phyloP scores from a whole-genome alignment of 2,329 filamentous ascomycete genomes.

The Lithohypha guttulata region DNA sequence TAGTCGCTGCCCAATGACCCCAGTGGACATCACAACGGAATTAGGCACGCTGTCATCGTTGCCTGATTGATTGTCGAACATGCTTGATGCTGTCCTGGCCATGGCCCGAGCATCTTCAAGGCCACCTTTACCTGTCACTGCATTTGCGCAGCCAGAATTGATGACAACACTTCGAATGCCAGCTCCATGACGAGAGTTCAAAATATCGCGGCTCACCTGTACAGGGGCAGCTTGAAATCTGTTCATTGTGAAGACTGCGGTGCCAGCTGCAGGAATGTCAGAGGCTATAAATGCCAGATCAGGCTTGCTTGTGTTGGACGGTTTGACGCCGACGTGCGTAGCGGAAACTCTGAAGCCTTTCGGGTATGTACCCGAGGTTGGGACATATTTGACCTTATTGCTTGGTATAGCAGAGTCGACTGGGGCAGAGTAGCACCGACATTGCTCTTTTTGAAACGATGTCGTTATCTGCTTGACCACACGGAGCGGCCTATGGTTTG shows the following conservation, averaged over 20 bases:
- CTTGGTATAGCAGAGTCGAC: slow-evolving; percentile 50
- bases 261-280: slow-evolving; percentile 71
- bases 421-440: slow-evolving; percentile 32
- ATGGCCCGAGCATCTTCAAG: slow-evolving; percentile 79
- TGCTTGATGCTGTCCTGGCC: slow-evolving; percentile 65
- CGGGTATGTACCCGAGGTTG: slow-evolving; percentile 74
- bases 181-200: slow-evolving; percentile 54
- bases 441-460: too few relatives aligned
- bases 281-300: slow-evolving; percentile 85
- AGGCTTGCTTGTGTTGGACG: slow-evolving; percentile 79
- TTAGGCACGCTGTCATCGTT: slow-evolving; percentile 35
- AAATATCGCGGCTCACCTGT: slow-evolving; percentile 64
- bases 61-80: slow-evolving; percentile 35
- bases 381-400: slow-evolving; percentile 83
- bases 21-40: slow-evolving; percentile 97
- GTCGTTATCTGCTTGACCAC: too few relatives aligned
- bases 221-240: slow-evolving; percentile 96
- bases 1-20: slow-evolving; percentile 88
- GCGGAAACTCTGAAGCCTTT: slow-evolving; percentile 80
- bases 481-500: too few relatives aligned
- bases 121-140: slow-evolving; percentile 83
- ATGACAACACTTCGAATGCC: slow-evolving; percentile 74
- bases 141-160: slow-evolving; percentile 95
- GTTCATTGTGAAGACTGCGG: slow-evolving; percentile 95
- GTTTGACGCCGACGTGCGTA: slow-evolving; percentile 86